Evolutionary conservation across 1,139 yeast species (phyloP), one percentile per base, ranked within the genome.

Genomic region (Magnusiomyces paraingens): DNA sequence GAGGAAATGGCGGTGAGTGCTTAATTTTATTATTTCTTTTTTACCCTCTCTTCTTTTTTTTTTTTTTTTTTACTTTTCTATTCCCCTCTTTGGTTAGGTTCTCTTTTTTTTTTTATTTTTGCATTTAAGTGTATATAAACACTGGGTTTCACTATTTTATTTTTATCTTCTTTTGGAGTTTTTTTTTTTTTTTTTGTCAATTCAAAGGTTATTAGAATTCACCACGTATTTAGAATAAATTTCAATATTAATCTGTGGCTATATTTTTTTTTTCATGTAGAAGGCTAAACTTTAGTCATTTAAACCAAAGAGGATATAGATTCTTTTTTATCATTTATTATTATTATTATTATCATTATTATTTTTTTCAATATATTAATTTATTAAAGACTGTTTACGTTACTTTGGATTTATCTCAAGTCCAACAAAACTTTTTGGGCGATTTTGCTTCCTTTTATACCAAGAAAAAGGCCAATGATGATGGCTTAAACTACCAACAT

Each of bases 381-480:
- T 20, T 35, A 3, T 10, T 46, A 17, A 15, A 55, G 57, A 47
- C 52, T 10, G 54, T 52, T 47, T 52, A 50, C 53, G 54, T 66
- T 29, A 66, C 69, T 1, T 52, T 66, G 43, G 68, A 66, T 48
- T 45, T 66, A 57, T 59, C 66, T 10, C 60, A 57, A 40, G 55
- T 46, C 11, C 36, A 46, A n/a, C 40, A 43, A 5, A 18, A 45
- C 17, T 18, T 50, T 32, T 17, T 18, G 2, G 41, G 41, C n/a
- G 45, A 48, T 3, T 21, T 48, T n/a, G 50, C 44, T 15, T 22
- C 45, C 12, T 18, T 48, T 12, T 39, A 39, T 18, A 21, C 36
- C 36, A 21, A 21, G 47, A 14, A 20, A 14, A 29, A 22, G 8
- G 14, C 6, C 11, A 15, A 15, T 17, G n/a, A 21, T 17, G 26